A percentile compares a stretch with the other conserved stretches of the same genome.
phyloP scores from a whole-genome alignment of 1,284 basidiomycete genomes.

The Tylopilus sp. region DNA sequence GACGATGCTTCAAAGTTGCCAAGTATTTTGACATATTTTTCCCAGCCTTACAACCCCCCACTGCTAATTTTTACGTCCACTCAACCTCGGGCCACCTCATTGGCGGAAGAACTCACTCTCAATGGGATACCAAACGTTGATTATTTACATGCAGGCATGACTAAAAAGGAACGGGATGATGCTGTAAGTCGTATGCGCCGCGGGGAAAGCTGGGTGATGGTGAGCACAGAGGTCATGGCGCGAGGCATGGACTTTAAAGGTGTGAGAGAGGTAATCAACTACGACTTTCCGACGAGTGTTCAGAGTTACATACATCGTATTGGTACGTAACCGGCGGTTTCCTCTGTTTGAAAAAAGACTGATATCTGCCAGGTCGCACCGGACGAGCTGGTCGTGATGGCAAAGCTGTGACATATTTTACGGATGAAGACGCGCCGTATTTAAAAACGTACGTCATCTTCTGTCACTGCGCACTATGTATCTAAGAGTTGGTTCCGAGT shows the following conservation, averaged over 20 bases:
- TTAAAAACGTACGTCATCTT: slow-evolving; percentile 73
- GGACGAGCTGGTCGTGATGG: slow-evolving; percentile 91
- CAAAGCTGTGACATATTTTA: slow-evolving; percentile 94
- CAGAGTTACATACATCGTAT: slow-evolving; percentile 97
- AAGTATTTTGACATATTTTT: slow-evolving; percentile 76
- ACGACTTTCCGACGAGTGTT: slow-evolving; percentile 91
- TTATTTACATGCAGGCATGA: slow-evolving; percentile 88
- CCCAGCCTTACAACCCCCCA: slow-evolving; percentile 87
- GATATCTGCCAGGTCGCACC: slow-evolving; percentile 67
- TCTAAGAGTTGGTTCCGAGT: slow-evolving; percentile 40
- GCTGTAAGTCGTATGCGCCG: slow-evolving; percentile 81
- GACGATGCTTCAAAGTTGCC: slow-evolving; percentile 93
- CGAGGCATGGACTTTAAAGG: slow-evolving; percentile 98
- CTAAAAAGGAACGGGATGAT: slow-evolving; percentile 83
- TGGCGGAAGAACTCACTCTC: slow-evolving; percentile 83
- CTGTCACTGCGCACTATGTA: slow-evolving; percentile 8
- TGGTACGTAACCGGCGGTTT: slow-evolving; percentile 45
- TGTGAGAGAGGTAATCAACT: slow-evolving; percentile 93
- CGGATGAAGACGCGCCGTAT: slow-evolving; percentile 88
- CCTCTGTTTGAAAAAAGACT: neutral
- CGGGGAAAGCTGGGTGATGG: slow-evolving; percentile 89
- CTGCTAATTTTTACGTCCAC: slow-evolving; percentile 93
- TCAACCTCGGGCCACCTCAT: slow-evolving; percentile 86
- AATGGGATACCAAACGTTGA: slow-evolving; percentile 88
- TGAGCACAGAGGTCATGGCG: slow-evolving; percentile 94